These are phyloP conservation scores for Geranium brycei DNA, from an alignment of 345 rosid genomes.

Conservation along the genomic window DNA sequence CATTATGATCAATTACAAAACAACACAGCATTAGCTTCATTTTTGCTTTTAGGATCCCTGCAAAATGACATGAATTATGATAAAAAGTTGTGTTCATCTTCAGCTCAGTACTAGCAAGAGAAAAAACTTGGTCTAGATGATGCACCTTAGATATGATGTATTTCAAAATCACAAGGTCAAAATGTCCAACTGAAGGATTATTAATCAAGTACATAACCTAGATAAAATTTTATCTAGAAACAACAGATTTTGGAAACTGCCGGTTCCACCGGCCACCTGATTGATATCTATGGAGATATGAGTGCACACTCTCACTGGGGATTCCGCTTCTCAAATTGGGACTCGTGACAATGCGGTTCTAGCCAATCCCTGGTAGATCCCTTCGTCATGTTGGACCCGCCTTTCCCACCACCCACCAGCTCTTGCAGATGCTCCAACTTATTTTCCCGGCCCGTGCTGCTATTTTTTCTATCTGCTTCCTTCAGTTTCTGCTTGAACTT, in stretches of 20 bases:
- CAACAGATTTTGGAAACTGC: background rate
- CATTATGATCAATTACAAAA: no score
- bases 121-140: background rate
- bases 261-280: background rate
- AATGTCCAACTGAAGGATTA: slow-evolving; percentile 9
- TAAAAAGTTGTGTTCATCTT: no score
- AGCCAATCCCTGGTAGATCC: slow-evolving; percentile 67
- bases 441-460: slow-evolving; percentile 69
- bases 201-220: slow-evolving; percentile 16
- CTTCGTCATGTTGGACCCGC: slow-evolving; percentile 30
- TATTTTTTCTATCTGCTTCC: slow-evolving; percentile 62
- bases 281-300: background rate
- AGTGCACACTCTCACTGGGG: slow-evolving; percentile 21
- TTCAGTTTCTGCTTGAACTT: slow-evolving; percentile 70
- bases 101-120: background rate
- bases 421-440: slow-evolving; percentile 66
- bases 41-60: no score
- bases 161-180: slow-evolving; percentile 2
- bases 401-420: slow-evolving; percentile 51
- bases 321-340: slow-evolving; percentile 57
- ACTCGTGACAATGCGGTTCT: slow-evolving; percentile 86
- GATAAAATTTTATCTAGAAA: background rate
- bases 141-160: no score
- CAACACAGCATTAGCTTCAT: no score
- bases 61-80: no score